phyloP scores from a whole-genome alignment of 2,329 filamentous ascomycete genomes.

The Phaeophleospora eucalypticola region DNA sequence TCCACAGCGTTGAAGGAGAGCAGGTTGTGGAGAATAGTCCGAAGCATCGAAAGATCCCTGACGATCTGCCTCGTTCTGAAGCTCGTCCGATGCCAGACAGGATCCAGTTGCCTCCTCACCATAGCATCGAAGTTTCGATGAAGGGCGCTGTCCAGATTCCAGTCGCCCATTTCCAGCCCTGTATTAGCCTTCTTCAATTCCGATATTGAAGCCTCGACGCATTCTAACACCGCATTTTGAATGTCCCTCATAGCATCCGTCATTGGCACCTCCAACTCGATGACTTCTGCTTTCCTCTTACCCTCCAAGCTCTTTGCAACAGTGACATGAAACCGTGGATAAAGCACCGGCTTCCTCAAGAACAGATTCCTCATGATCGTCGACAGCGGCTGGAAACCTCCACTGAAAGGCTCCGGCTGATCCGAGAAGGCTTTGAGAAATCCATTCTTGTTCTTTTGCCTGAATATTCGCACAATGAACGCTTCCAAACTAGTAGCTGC shows the following conservation, averaged over 20 bases:
- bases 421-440: slow-evolving; percentile 97
- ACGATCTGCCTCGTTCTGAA: slow-evolving; percentile 95
- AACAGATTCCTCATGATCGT: slow-evolving; percentile 93
- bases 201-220: slow-evolving; percentile 88
- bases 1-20: slow-evolving; percentile 85
- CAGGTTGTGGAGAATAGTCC: slow-evolving; percentile 74
- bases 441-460: slow-evolving; percentile 88
- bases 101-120: slow-evolving; percentile 83
- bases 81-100: slow-evolving; percentile 94
- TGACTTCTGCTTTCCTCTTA: slow-evolving; percentile 89
- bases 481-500: slow-evolving; percentile 85
- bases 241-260: slow-evolving; percentile 90
- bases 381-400: slow-evolving; percentile 80
- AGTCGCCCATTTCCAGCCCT: slow-evolving; percentile 93
- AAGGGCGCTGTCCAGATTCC: slow-evolving; percentile 89
- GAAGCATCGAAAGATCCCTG: slow-evolving; percentile 76
- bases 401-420: slow-evolving; percentile 82
- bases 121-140: slow-evolving; percentile 89
- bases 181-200: slow-evolving; percentile 89
- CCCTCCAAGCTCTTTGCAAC: slow-evolving; percentile 88
- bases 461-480: slow-evolving; percentile 89
- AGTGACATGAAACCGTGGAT: slow-evolving; percentile 88
- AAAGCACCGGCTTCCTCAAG: slow-evolving; percentile 79
- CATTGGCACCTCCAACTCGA: slow-evolving; percentile 95
- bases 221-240: slow-evolving; percentile 91